phyloP scores from a whole-genome alignment of 176 grass and related monocot species.

The Oryza nivara region DNA sequence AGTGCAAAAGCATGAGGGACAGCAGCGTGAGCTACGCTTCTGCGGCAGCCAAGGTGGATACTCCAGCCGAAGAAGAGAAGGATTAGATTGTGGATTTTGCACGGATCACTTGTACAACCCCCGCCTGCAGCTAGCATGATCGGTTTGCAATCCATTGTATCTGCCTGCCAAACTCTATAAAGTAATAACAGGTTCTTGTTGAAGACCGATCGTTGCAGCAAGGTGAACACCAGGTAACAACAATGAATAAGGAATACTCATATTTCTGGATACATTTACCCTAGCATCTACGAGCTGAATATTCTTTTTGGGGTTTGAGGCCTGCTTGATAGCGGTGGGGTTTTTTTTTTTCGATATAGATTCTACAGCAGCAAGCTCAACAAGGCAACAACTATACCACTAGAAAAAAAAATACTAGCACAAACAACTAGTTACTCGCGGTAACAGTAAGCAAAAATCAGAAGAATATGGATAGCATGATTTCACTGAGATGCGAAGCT shows the following conservation, averaged over 20 bases:
- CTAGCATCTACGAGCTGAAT: background rate
- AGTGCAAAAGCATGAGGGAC: constrained; percentile 76
- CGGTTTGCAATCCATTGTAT: constrained; percentile 18
- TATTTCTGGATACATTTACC: background rate
- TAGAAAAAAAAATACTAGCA: too few relatives aligned
- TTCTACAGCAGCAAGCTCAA: too few relatives aligned
- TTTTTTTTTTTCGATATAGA: too few relatives aligned
- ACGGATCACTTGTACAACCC: background rate
- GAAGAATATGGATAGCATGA: too few relatives aligned
- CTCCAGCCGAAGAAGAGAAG: constrained; percentile 25
- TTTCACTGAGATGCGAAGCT: too few relatives aligned
- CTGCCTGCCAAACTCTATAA: constrained; percentile 21
- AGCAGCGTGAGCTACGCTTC: constrained; percentile 93
- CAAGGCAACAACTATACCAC: too few relatives aligned
- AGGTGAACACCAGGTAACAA: background rate
- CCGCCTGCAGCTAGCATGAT: background rate
- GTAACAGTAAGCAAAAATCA: too few relatives aligned
- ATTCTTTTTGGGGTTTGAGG: background rate
- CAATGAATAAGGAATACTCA: background rate
- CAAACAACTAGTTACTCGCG: too few relatives aligned
- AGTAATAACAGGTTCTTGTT: constrained; percentile 22
- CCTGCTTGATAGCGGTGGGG: too few relatives aligned
- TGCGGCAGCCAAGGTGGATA: constrained; percentile 64
- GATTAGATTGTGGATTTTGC: constrained; percentile 6
- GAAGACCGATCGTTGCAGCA: background rate